phyloP scores from a whole-genome alignment of 2,329 filamentous ascomycete genomes.

The Fusarium heterosporum region DNA sequence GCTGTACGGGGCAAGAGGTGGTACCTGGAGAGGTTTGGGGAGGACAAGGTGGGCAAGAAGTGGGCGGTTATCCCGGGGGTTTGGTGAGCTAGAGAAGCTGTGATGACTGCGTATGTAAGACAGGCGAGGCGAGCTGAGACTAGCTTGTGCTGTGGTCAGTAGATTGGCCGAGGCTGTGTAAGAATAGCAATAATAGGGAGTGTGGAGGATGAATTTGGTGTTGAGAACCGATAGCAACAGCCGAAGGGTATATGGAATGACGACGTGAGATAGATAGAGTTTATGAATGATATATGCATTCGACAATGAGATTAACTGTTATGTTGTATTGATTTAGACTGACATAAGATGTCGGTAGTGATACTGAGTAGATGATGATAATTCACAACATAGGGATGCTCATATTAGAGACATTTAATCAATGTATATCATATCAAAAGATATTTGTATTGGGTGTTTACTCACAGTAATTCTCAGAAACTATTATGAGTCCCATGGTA shows the following conservation, averaged over 20 bases:
- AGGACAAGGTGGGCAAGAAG: slow-evolving; percentile 78
- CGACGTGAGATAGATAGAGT: slow-evolving; percentile 3
- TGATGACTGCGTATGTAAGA: slow-evolving; percentile 18
- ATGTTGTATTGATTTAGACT: not conserved
- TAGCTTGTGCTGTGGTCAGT: not conserved
- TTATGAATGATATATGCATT: not conserved
- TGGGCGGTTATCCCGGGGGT: slow-evolving; percentile 76
- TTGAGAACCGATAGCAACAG: slow-evolving; percentile 27
- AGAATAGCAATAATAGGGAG: not conserved
- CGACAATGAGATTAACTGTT: not conserved
- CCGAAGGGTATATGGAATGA: slow-evolving; percentile 17
- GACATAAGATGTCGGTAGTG: too few species aligned
- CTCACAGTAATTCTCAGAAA: too few species aligned
- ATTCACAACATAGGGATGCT: not conserved
- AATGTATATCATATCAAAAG: too few species aligned
- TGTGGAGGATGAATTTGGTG: not conserved
- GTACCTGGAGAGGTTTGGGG: slow-evolving; percentile 91
- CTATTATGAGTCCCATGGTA: too few species aligned
- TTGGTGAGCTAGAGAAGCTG: slow-evolving; percentile 56
- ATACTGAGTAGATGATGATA: not conserved
- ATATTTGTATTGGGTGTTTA: too few species aligned
- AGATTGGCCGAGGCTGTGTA: not conserved
- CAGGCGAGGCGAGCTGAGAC: slow-evolving; percentile 7
- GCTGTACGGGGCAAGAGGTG: slow-evolving; percentile 84
- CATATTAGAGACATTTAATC: too few species aligned